Evolutionary conservation across 192 early-diverging fungal genomes (phyloP).

Genomic region (Oehlia diaphana): DNA sequence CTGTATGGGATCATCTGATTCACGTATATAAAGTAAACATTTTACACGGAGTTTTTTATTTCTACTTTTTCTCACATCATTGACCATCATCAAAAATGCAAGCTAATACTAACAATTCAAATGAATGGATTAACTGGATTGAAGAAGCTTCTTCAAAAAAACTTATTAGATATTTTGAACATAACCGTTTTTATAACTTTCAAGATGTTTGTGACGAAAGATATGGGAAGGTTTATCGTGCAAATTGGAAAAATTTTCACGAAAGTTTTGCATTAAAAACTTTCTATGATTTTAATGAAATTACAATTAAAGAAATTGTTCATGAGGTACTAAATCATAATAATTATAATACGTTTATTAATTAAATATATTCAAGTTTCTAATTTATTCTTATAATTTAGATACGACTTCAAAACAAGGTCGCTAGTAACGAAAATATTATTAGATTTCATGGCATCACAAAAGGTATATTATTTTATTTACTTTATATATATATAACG

Average conservation of each 20-base stretch:
- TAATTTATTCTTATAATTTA: no score
- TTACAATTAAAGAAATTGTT: not conserved
- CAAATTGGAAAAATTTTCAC: not conserved
- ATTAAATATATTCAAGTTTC: no score
- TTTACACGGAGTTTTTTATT: no score
- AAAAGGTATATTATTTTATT: not conserved
- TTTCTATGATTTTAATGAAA: not conserved
- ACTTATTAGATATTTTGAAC: not conserved
- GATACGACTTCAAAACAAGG: no score
- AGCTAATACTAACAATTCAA: not conserved
- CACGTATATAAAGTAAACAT: no score
- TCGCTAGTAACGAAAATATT: not conserved
- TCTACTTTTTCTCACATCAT: no score
- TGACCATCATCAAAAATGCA: not conserved
- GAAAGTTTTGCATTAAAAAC: not conserved
- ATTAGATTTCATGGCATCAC: not conserved
- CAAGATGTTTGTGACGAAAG: not conserved
- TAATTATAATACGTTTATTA: no score
- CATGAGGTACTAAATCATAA: not conserved
- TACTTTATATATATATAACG: no score
- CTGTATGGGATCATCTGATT: no score
- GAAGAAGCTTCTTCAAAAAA: not conserved
- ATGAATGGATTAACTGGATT: not conserved
- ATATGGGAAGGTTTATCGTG: not conserved
- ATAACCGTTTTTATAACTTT: not conserved